Evolutionary conservation across 257 asterid genomes (phyloP), one percentile per base, ranked within the genome.

Genomic region (Penstemon barbatus): DNA sequence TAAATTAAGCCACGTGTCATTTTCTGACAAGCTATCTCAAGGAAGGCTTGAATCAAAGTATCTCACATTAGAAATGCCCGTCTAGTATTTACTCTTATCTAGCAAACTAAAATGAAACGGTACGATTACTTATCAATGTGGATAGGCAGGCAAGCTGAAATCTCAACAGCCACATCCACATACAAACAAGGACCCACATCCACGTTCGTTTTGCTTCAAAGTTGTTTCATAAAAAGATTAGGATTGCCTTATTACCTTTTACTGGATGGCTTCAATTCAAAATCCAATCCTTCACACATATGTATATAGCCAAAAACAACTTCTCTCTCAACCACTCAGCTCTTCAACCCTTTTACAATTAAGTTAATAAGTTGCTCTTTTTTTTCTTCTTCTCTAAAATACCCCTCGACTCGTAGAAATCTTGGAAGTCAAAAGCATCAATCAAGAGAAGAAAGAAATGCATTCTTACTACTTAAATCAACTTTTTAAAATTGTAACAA

Each of bases 211-310:
- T 15, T 65, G 33, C 77, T 66, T 73, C 37, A 4, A 59, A 73
- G 63, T 68, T 13, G 15, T 74, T 66, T 52, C 12, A 54, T 50
- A 33, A 48, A 19, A 3, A 2, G 33, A 66, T 74, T 40, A 50
- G 75, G 77, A 56, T 63, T 57, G 39, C 61, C 37, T 13, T 57
- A 68, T 52, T 62, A 43, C 33, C 3, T 52, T 75, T 9, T 37
- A 18, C 65, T 60, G 61, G 60, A 13, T 73, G 81, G 78, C 63
- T 72, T 73, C 69, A 61, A 79, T 65, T 65, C 76, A 52, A 62
- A 53, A 59, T 54, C 65, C 63, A 71, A 61, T 78, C 79, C 62
- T 66, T 55, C 74, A 77, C 57, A 8, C 61, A 19, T 51, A 15
- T 15, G 18, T 15, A 37, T 33, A 38, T 6, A 37, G 7, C 6